Percentiles rank a stretch among this genome's conserved stretches.
These are phyloP conservation scores for Acanthochlamys bracteata DNA, from an alignment of 106 monocot species.

Conservation along the genomic window DNA sequence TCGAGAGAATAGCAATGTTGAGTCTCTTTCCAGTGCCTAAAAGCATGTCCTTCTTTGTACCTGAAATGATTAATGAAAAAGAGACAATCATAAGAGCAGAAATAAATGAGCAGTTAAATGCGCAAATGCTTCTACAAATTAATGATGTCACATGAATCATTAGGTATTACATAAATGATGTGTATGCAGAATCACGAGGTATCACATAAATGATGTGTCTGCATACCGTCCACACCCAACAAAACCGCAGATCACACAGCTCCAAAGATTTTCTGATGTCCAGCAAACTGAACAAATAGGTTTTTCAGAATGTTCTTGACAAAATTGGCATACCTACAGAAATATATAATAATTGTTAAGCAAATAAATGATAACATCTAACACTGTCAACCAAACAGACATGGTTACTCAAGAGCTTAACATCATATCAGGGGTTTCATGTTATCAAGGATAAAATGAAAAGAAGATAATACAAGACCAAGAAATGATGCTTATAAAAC, in stretches of 20 bases:
- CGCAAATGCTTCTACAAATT: no score
- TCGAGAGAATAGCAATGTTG: conserved; percentile 94
- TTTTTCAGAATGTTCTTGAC: conserved; percentile 62
- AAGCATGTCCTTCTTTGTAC: conserved; percentile 91
- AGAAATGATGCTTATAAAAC: no score
- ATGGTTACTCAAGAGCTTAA: no score
- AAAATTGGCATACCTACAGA: conserved; percentile 79
- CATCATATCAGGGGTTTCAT: no score
- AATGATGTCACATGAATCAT: no score
- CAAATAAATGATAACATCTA: neutral
- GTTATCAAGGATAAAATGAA: no score
- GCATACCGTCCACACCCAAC: conserved; percentile 93
- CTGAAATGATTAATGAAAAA: conserved; percentile 18
- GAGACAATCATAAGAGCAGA: neutral
- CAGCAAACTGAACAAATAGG: conserved; percentile 72
- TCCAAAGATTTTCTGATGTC: conserved; percentile 83
- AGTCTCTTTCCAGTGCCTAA: conserved; percentile 84
- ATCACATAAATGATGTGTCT: no score
- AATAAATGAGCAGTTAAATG: neutral
- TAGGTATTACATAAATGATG: no score
- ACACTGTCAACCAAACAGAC: no score
- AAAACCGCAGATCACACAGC: conserved; percentile 94
- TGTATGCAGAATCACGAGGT: no score
- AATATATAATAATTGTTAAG: neutral
- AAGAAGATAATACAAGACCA: no score